Conservation (phyloP, 1,139 yeast genomes). For the Hanseniaspora sp. region DNA sequence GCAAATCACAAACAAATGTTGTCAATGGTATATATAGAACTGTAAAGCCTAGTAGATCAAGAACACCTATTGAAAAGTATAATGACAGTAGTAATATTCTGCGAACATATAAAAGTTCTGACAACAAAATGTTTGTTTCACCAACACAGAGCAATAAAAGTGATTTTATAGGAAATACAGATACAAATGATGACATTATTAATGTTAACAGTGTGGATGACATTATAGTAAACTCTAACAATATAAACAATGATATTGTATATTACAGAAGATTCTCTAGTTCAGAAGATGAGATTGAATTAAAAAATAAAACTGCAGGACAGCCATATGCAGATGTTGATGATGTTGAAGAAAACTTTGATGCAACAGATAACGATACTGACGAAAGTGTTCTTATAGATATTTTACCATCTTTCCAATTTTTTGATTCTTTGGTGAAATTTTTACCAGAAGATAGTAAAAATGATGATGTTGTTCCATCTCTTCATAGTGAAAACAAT, state of each 20-base stretch:
- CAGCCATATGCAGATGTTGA: background rate
- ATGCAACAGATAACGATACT: background rate
- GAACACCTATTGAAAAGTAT: background rate
- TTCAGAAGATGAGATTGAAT: conserved; percentile 13
- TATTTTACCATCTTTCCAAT: conserved; percentile 30
- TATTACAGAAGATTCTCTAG: conserved; percentile 13
- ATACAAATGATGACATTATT: background rate
- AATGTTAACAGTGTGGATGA: background rate
- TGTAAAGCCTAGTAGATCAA: background rate
- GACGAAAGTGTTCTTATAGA: conserved; percentile 20
- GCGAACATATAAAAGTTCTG: conserved; percentile 7
- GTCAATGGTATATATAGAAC: conserved; percentile 15
- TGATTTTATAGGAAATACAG: background rate
- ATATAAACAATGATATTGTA: conserved; percentile 9
- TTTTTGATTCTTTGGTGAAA: conserved; percentile 29
- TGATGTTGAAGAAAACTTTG: background rate
- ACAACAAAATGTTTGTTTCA: conserved; percentile 12
- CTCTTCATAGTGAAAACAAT: background rate
- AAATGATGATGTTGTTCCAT: conserved; percentile 21
- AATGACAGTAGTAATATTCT: background rate
- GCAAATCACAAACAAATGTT: background rate
- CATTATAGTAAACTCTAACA: background rate
- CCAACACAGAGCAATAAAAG: conserved; percentile 4
- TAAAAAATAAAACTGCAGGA: background rate
- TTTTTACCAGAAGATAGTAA: conserved; percentile 29